Evolutionary conservation across 139 green algal species (phyloP).

Genomic region (Klebsormidium nitens): DNA sequence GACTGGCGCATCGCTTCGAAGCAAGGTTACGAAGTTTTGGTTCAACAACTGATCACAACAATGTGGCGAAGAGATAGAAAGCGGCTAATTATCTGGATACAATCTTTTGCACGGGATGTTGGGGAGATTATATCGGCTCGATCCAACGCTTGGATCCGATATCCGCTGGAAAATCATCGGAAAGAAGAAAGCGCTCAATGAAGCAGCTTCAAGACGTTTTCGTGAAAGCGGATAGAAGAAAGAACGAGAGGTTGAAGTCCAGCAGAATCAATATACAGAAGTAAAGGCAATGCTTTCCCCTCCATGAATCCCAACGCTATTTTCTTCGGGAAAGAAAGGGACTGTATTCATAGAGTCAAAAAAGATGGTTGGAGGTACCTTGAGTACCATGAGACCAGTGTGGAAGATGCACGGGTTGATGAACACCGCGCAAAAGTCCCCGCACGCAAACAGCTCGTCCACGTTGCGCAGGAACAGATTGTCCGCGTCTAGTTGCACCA

Average conservation of each 20-base stretch:
- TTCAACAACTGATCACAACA: too few species aligned
- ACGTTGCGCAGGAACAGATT: constrained; percentile 29
- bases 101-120: too few species aligned
- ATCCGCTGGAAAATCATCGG: too few species aligned
- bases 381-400: constrained; percentile 25
- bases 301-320: background rate
- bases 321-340: background rate
- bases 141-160: too few species aligned
- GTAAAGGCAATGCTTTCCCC: background rate
- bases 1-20: too few species aligned
- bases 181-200: too few species aligned
- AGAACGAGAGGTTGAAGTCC: background rate
- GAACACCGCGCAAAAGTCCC: constrained; percentile 39
- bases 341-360: background rate
- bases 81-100: too few species aligned
- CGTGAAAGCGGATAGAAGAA: background rate
- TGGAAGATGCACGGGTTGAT: constrained; percentile 33
- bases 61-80: too few species aligned
- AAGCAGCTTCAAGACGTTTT: background rate
- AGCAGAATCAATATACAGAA: background rate
- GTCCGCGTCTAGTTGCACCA: constrained; percentile 34
- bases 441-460: constrained; percentile 35
- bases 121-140: too few species aligned
- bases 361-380: background rate
- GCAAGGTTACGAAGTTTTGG: too few species aligned